Conservation (phyloP, 2,329 filamentous ascomycete genomes). For the Phialophora chinensis region DNA sequence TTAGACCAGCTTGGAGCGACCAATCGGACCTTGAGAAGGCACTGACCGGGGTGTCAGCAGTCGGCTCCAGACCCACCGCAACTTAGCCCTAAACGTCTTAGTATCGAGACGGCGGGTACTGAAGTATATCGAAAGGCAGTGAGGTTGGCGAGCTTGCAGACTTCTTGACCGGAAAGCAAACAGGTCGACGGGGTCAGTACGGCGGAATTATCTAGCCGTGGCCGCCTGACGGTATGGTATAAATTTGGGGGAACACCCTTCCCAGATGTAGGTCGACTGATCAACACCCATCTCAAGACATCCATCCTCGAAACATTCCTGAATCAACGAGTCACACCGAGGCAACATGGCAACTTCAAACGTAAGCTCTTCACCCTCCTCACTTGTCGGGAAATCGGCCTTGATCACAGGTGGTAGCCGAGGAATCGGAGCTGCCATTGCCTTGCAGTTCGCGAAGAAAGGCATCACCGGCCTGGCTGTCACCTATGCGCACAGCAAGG, state of each 20-base stretch:
- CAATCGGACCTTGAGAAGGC: not conserved
- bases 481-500: conserved; percentile 16
- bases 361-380: not conserved
- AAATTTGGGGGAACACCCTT: no score
- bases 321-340: not conserved
- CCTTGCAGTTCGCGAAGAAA: conserved; percentile 18
- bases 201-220: no score
- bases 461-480: conserved; percentile 17
- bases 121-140: no score
- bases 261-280: no score
- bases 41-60: conserved; percentile 3
- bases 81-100: no score
- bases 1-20: not conserved
- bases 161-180: no score
- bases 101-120: not conserved
- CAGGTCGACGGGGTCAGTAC: no score
- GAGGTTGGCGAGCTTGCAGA: no score
- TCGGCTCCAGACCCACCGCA: not conserved
- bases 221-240: no score
- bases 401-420: conserved; percentile 19
- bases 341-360: not conserved
- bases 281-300: no score
- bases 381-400: conserved; percentile 10
- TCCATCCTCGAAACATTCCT: no score
- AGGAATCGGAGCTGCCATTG: conserved; percentile 35